Evolutionary conservation across 768 basidiomycete species (phyloP).

Genomic region (Sarcomyxa edulis): DNA sequence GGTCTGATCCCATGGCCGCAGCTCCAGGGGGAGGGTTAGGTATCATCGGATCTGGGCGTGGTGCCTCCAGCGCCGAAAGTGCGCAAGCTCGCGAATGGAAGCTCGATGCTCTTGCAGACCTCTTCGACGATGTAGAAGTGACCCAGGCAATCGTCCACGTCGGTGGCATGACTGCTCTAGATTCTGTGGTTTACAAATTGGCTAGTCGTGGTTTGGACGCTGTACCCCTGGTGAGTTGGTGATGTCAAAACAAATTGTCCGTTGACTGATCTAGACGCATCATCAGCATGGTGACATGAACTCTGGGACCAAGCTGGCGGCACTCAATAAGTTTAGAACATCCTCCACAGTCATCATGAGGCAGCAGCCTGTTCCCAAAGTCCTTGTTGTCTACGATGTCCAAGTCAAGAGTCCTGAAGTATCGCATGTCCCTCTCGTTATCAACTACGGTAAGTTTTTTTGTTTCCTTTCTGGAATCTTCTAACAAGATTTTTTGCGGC

Average conservation of each 20-base stretch:
- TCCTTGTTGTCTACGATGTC: constrained; percentile 91
- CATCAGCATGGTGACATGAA: constrained; percentile 91
- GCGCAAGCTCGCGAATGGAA: constrained; percentile 92
- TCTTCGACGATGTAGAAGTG: constrained; percentile 84
- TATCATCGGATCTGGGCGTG: constrained; percentile 91
- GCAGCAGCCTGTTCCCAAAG: constrained; percentile 63
- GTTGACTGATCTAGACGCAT: constrained; percentile 10
- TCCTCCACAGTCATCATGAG: constrained; percentile 54
- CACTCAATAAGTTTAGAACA: constrained; percentile 79
- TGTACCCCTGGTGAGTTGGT: constrained; percentile 69
- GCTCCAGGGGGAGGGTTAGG: constrained; percentile 61
- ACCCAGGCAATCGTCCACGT: constrained; percentile 83
- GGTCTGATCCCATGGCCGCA: constrained; percentile 46
- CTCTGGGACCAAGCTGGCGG: constrained; percentile 71
- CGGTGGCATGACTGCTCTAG: constrained; percentile 81
- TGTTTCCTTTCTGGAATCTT: background rate
- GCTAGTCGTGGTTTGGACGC: constrained; percentile 83
- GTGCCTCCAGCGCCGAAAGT: constrained; percentile 75
- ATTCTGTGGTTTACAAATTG: constrained; percentile 87
- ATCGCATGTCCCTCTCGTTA: constrained; percentile 84
- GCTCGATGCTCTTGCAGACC: constrained; percentile 83
- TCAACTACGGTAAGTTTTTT: constrained; percentile 76
- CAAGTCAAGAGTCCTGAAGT: constrained; percentile 89
- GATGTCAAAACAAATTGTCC: constrained; percentile 5
- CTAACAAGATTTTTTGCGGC: constrained; percentile 7